Evolutionary conservation across 1,284 basidiomycete species (phyloP).

Genomic region (Pascua guehoae): DNA sequence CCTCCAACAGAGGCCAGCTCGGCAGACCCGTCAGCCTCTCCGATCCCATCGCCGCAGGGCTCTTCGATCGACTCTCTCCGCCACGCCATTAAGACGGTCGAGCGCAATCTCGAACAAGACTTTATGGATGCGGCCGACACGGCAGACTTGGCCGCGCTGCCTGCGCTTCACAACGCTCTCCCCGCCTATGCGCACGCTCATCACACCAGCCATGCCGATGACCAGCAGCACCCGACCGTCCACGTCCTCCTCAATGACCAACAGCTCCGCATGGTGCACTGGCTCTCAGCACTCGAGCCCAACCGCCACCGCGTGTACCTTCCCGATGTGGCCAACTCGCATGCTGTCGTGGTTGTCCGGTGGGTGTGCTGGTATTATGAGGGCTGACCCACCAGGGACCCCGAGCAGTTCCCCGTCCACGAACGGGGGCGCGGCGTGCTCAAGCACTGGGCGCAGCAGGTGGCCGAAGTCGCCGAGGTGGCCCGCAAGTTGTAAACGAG

Average conservation of each 20-base stretch:
- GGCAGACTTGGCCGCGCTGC: not conserved
- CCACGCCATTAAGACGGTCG: slow-evolving; percentile 32
- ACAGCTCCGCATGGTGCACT: slow-evolving; percentile 37
- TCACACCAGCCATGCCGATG: not conserved
- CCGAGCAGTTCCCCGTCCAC: slow-evolving; percentile 33
- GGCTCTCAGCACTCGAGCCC: slow-evolving; percentile 36
- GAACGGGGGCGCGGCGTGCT: slow-evolving; percentile 38
- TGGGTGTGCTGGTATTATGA: slow-evolving; percentile 22
- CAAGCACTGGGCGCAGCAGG: slow-evolving; percentile 32
- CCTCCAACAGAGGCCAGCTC: not conserved
- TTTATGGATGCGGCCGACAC: slow-evolving; percentile 26
- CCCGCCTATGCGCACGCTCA: not conserved
- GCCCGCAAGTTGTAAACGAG: not conserved
- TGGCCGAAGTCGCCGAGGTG: slow-evolving; percentile 3
- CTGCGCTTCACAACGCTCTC: not conserved
- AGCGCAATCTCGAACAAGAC: slow-evolving; percentile 35
- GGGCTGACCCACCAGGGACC: slow-evolving; percentile 24
- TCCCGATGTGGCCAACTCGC: slow-evolving; percentile 40
- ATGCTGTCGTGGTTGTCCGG: slow-evolving; percentile 43
- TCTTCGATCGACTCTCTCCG: slow-evolving; percentile 33
- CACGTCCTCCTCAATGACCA: slow-evolving; percentile 29
- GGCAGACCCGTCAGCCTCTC: not conserved
- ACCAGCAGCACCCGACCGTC: slow-evolving; percentile 2
- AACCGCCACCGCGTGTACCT: slow-evolving; percentile 40
- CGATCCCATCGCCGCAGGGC: slow-evolving; percentile 2